These are phyloP conservation scores for Phytophthora multivora DNA, from an alignment of 352 stramenopile genomes.

Conservation along the genomic window DNA sequence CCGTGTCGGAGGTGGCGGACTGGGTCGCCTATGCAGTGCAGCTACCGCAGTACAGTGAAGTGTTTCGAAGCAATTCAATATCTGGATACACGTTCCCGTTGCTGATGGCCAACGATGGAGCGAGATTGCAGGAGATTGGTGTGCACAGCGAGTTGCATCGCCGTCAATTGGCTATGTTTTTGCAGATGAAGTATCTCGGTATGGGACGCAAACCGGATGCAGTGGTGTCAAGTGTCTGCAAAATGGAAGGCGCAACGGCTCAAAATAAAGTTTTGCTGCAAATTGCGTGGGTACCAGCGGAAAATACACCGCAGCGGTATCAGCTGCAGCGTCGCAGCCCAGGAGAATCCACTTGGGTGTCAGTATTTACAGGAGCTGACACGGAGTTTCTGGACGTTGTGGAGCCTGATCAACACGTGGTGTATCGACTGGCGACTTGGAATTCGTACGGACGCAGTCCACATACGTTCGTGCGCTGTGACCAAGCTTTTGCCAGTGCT, in stretches of 20 bases:
- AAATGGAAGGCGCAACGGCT: conserved; percentile 20
- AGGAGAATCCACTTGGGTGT: conserved; percentile 56
- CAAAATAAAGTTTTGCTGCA: conserved; percentile 53
- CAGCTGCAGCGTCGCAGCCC: conserved; percentile 73
- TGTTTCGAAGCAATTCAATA: conserved; percentile 82
- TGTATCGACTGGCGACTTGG: conserved; percentile 82
- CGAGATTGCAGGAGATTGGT: conserved; percentile 71
- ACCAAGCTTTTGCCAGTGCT: conserved; percentile 22
- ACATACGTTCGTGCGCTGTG: conserved; percentile 64
- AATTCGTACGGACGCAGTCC: conserved; percentile 81
- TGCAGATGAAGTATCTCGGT: conserved; percentile 82
- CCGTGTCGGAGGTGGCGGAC: conserved; percentile 78
- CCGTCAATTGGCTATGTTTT: conserved; percentile 80
- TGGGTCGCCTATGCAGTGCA: conserved; percentile 85
- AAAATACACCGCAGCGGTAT: conserved; percentile 60
- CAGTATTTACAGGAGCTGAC: conserved; percentile 68
- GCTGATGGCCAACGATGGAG: conserved; percentile 84
- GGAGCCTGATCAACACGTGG: conserved; percentile 53
- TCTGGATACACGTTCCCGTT: conserved; percentile 88
- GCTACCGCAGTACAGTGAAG: conserved; percentile 78
- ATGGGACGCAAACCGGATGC: conserved; percentile 71
- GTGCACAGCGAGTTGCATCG: conserved; percentile 74
- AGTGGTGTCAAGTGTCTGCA: conserved; percentile 50
- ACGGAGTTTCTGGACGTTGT: conserved; percentile 77
- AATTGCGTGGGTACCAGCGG: conserved; percentile 57